Percentiles rank a stretch among this genome's conserved stretches.
Evolutionary conservation across 176 grass and related monocot species (phyloP).

Genomic region (Tuctoria greenei): DNA sequence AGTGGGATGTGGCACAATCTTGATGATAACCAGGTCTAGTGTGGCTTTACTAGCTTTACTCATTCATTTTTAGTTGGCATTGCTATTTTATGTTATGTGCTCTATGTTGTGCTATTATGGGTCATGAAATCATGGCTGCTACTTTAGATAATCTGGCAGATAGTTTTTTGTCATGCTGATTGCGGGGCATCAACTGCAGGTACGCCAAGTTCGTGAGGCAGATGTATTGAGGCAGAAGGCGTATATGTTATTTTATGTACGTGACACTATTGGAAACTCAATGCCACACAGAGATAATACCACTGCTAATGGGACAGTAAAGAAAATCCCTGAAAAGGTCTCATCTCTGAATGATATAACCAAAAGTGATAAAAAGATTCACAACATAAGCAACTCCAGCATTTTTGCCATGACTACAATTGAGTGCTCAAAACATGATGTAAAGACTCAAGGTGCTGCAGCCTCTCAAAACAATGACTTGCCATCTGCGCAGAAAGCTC

Average conservation of each 20-base stretch:
- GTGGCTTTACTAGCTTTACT: slow-evolving; percentile 22
- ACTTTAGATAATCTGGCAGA: slow-evolving; percentile 6
- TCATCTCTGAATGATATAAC: slow-evolving; percentile 38
- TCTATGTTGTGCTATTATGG: background rate
- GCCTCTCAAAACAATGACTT: background rate
- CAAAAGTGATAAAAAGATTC: slow-evolving; percentile 31
- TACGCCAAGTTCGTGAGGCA: slow-evolving; percentile 83
- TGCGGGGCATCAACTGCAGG: slow-evolving; percentile 54
- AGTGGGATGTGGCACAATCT: slow-evolving; percentile 99
- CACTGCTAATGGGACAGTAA: slow-evolving; percentile 38
- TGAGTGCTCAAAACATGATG: slow-evolving; percentile 22
- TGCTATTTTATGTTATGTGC: background rate
- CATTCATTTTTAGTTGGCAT: slow-evolving; percentile 7
- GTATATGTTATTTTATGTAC: slow-evolving; percentile 97
- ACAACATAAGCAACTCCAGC: slow-evolving; percentile 22
- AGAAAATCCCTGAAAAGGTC: slow-evolving; percentile 41
- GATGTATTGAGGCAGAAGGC: slow-evolving; percentile 86
- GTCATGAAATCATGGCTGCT: background rate
- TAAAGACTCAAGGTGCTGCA: slow-evolving; percentile 32
- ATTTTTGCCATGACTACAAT: slow-evolving; percentile 4
- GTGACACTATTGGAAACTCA: slow-evolving; percentile 60
- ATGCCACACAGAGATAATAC: slow-evolving; percentile 33
- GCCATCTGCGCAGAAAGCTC: slow-evolving; percentile 17
- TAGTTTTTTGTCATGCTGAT: slow-evolving; percentile 22
- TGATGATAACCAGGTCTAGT: slow-evolving; percentile 91